Evolutionary conservation across 2,329 filamentous ascomycete genomes (phyloP).

Genomic region (Purpureocillium takamizusanense): DNA sequence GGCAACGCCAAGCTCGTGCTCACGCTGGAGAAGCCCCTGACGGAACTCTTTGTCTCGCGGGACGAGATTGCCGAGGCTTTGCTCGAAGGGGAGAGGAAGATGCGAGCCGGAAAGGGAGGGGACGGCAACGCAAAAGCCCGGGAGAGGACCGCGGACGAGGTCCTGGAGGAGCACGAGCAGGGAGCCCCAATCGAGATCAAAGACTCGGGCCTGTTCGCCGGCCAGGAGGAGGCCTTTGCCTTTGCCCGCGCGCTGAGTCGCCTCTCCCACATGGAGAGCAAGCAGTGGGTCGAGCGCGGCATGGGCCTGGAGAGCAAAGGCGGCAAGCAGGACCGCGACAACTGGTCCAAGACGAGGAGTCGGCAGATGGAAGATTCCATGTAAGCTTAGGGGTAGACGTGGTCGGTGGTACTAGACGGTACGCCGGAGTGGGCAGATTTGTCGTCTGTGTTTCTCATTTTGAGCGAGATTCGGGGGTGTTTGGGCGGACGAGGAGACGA

Average conservation of each 20-base stretch:
- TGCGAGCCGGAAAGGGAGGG: conserved; percentile 5
- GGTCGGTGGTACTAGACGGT: not conserved
- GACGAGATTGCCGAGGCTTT: conserved; percentile 55
- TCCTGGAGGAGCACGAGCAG: conserved; percentile 75
- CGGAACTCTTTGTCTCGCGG: conserved; percentile 74
- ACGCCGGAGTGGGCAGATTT: not conserved
- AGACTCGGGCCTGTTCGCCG: conserved; percentile 77
- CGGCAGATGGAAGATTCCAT: conserved; percentile 61
- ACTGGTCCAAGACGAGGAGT: conserved; percentile 57
- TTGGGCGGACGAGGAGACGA: too few relatives aligned
- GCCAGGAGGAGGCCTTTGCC: conserved; percentile 93
- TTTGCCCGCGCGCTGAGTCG: conserved; percentile 83
- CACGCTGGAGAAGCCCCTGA: conserved; percentile 77
- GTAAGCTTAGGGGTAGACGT: conserved; percentile 29
- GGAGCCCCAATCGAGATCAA: conserved; percentile 80
- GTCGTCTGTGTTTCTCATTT: too few relatives aligned
- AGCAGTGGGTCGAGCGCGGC: conserved; percentile 86
- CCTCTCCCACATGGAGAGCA: conserved; percentile 85
- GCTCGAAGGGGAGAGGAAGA: conserved; percentile 35
- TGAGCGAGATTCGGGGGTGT: too few relatives aligned
- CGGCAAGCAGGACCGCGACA: conserved; percentile 55
- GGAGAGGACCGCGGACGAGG: conserved; percentile 58
- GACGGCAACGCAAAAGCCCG: conserved; percentile 3
- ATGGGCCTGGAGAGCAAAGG: conserved; percentile 57
- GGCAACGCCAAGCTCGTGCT: conserved; percentile 87